Conservation (phyloP, 1,139 yeast species). For the Groenewaldozyma sp. region DNA sequence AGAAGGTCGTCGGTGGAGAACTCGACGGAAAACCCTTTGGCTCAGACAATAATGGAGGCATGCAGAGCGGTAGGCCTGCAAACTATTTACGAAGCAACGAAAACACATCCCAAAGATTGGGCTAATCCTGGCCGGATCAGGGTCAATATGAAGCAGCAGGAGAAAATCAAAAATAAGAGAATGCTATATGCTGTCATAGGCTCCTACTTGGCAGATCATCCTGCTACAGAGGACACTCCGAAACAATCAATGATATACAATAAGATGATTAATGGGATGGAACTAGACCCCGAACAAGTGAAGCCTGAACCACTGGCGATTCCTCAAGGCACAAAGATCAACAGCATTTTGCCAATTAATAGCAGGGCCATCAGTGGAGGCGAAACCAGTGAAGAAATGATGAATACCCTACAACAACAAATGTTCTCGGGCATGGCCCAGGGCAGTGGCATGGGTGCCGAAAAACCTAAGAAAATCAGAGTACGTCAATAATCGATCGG, state of each 20-base stretch:
- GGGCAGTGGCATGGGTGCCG: slow-evolving; percentile 20
- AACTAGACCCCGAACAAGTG: slow-evolving; percentile 19
- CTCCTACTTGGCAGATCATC: slow-evolving; percentile 53
- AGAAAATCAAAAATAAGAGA: slow-evolving; percentile 47
- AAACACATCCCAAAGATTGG: slow-evolving; percentile 92
- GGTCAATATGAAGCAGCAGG: slow-evolving; percentile 36
- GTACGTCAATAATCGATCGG: slow-evolving; percentile 15
- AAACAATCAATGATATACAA: slow-evolving; percentile 48
- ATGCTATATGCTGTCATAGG: slow-evolving; percentile 54
- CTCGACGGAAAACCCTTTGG: slow-evolving; percentile 83
- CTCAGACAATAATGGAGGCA: slow-evolving; percentile 64
- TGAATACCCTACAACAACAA: slow-evolving; percentile 34
- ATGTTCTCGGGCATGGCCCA: slow-evolving; percentile 27
- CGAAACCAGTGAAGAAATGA: slow-evolving; percentile 66
- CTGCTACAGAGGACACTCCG: slow-evolving; percentile 59
- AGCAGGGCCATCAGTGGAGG: slow-evolving; percentile 73
- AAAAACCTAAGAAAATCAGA: slow-evolving; percentile 20
- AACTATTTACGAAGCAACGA: slow-evolving; percentile 47
- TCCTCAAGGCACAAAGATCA: slow-evolving; percentile 80
- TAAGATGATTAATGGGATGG: slow-evolving; percentile 37
- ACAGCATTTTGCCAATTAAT: slow-evolving; percentile 76
- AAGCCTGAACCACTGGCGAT: slow-evolving; percentile 55
- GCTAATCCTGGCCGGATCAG: slow-evolving; percentile 95
- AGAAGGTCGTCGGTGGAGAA: slow-evolving; percentile 58
- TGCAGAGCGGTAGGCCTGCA: slow-evolving; percentile 39